Evolutionary conservation across 805 yeast species (phyloP), one percentile per base, ranked within the genome.

Genomic region (Suhomyces tanzawaensis): DNA sequence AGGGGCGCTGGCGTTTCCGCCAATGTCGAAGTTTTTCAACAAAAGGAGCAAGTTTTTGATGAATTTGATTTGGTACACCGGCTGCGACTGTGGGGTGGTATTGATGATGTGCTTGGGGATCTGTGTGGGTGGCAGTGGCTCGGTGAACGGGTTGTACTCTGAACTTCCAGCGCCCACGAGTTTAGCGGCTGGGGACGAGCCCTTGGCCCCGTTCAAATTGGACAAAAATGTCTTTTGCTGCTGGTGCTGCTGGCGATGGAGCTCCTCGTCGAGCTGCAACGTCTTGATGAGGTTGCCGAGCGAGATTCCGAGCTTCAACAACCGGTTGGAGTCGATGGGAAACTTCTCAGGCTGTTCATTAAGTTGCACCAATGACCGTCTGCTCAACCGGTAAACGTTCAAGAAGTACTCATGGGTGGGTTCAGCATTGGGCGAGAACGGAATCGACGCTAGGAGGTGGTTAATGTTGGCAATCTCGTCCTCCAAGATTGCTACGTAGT

Each of bases 1-100:
- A 36, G 27, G 33, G 25, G 25, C 36, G 3, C 28, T 37, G 12
- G 38, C 32, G 31, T 23, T 34, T 2, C 40, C 33, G 18, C 71
- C 72, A 15, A 69, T 58, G 39, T 69, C 73, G 40, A 67, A 69
- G 48, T 58, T 69, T 45, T 66, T 66, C 36, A 69, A 49, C 7
- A 69, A 51, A 16, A 44, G 47, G 23, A 54, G 45, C 28, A 68
- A 48, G 49, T 65, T 65, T 36, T 49, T 57, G 17, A 61, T 52
- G 40, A 69, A 67, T 37, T 58, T 58, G 30, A 60, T 44, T 40
- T 66, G 66, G 43, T 62, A 53, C 2, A 49, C 36, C 8, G 64
- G 65, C 33, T 52, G 64, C 36, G 49, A 13, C 34, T 33, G 37
- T 6, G 32, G 26, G 6, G 33, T 4, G 6, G 41, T 32, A 26